These are phyloP conservation scores for Pleurotus platypus DNA, from an alignment of 768 basidiomycete genomes.

Conservation along the genomic window DNA sequence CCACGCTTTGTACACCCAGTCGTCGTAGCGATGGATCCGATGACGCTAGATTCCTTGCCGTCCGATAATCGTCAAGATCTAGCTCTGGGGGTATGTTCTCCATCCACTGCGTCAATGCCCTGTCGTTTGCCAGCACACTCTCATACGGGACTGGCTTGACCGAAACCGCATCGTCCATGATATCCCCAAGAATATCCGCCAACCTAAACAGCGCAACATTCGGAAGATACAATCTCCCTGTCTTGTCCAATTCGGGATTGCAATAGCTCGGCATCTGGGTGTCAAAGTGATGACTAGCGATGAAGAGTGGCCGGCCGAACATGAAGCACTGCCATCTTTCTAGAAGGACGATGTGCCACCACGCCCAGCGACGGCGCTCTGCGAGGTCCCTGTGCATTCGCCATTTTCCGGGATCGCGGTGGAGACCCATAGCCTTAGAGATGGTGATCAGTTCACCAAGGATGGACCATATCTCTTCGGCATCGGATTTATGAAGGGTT, in stretches of 20 bases:
- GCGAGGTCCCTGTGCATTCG: constrained; percentile 65
- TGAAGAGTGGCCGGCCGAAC: constrained; percentile 74
- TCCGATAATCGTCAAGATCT: constrained; percentile 70
- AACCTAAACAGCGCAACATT: constrained; percentile 74
- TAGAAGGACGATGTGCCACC: constrained; percentile 85
- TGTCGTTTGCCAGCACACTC: constrained; percentile 68
- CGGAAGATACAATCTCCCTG: constrained; percentile 65
- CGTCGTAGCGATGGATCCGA: constrained; percentile 55
- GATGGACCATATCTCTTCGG: constrained; percentile 79
- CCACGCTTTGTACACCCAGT: constrained; percentile 76
- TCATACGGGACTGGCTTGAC: constrained; percentile 79
- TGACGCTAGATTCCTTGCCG: constrained; percentile 71
- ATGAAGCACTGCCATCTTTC: constrained; percentile 89
- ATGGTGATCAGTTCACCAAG: constrained; percentile 72
- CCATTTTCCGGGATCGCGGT: constrained; percentile 82
- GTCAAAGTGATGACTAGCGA: constrained; percentile 82
- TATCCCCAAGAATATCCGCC: constrained; percentile 78
- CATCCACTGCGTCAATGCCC: constrained; percentile 69
- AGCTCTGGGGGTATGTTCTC: constrained; percentile 73
- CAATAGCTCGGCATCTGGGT: constrained; percentile 71
- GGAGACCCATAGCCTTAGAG: constrained; percentile 79
- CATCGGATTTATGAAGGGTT: constrained; percentile 68
- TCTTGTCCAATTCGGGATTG: constrained; percentile 59
- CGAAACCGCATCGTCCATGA: constrained; percentile 82
- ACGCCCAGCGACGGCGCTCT: constrained; percentile 82